Base-by-base conservation (phyloP, 495 filamentous ascomycete genomes). In the Penicillium pulvis region DNA sequence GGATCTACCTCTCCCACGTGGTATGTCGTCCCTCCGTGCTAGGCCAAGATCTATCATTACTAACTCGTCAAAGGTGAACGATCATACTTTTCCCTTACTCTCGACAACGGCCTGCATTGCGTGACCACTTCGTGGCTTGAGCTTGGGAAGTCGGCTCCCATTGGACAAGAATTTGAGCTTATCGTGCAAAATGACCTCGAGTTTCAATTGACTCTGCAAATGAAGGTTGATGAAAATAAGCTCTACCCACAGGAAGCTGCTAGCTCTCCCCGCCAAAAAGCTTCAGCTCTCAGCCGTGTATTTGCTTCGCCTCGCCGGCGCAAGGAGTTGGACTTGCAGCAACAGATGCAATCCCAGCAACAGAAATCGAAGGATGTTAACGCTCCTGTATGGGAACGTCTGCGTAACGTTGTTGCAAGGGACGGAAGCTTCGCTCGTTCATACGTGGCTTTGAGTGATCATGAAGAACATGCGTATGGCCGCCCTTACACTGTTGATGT, bases 111-210 rank as follows among this genome's bases (percentile, higher is more conserved):
- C 26, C 83, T 98, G 3, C 94, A 98, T 72, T 98, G 94, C 66
- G 94, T 98, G 10, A 98, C 94, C 1, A 98, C 94, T 6, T 85
- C 92, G 0, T 98, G 92, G 91, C 75, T 97, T 3, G 94, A 98
- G 70, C 80, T 98, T 26, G 95, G 92, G 49, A 90, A 89, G 57
- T 92, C 87, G 43, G 95, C 95, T 17, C 93, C 95, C 4, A 97
- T 98, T 63, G 94, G 94, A 19, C 94, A 98, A 65, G 94, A 98
- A 70, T 98, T 98, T 59, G 94, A 98, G 72, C 86, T 98, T 39
- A 93, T 97, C 53, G 94, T 98, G 41, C 89, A 95, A 41, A 92
- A 96, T 63, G 93, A 98, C 63, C 82, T 98, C 23, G 94, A 98
- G 71, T 98, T 98, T 73, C 93, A 97, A 68, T 82, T 98, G 30